Conservation (phyloP, 768 basidiomycete species). For the Leucocoprinus birnbaumii region DNA sequence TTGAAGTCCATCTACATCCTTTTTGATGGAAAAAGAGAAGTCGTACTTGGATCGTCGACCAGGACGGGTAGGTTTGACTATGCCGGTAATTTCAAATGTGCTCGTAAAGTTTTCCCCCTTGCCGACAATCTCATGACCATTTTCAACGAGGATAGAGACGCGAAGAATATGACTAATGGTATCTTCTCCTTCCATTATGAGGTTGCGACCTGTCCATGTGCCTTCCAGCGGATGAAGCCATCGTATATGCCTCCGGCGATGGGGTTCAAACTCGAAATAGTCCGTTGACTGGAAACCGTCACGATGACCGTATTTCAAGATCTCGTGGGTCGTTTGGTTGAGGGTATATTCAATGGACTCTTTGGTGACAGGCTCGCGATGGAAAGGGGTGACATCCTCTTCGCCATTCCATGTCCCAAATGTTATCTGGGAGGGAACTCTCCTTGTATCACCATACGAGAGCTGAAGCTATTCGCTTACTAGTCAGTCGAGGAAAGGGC, state of each 20-base stretch:
- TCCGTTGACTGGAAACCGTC: constrained; percentile 29
- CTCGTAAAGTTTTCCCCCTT: constrained; percentile 32
- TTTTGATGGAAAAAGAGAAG: constrained; percentile 22
- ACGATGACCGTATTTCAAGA: constrained; percentile 29
- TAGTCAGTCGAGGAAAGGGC: not conserved
- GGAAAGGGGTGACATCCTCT: constrained; percentile 12
- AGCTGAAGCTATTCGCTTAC: constrained; percentile 26
- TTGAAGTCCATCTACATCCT: constrained; percentile 25
- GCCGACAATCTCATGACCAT: constrained; percentile 22
- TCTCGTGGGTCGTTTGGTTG: constrained; percentile 9
- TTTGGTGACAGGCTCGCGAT: constrained; percentile 13
- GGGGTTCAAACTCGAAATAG: constrained; percentile 28
- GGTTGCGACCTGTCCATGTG: constrained; percentile 29
- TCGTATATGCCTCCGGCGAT: constrained; percentile 8
- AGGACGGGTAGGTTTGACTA: constrained; percentile 6
- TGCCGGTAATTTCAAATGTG: constrained; percentile 28
- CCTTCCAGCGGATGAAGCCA: constrained; percentile 24
- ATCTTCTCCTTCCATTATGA: constrained; percentile 22
- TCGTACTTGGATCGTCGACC: constrained; percentile 17
- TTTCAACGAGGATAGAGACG: constrained; percentile 23
- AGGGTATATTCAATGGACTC: constrained; percentile 16
- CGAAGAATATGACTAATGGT: constrained; percentile 24
- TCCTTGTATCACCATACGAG: constrained; percentile 29
- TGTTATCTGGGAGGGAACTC: constrained; percentile 25
- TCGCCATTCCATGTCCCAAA: constrained; percentile 24